Base-by-base conservation (phyloP, 208 protist species). In the Acanthamoeba quina region DNA sequence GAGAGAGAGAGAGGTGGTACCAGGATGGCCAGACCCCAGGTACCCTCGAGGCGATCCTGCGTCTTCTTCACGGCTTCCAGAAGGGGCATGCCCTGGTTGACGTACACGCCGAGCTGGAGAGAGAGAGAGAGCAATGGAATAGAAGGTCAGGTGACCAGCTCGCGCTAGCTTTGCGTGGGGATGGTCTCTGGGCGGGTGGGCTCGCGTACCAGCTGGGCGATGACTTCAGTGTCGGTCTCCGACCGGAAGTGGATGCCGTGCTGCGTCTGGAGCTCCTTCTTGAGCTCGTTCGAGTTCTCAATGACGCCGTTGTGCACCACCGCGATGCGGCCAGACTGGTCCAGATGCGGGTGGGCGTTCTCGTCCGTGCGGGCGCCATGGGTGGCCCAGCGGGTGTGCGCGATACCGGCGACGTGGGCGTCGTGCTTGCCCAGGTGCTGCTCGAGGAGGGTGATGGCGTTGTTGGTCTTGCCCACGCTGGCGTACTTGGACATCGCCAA, bases 261-360 rank as follows among this genome's bases (percentile, higher is more conserved):
- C 64, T 88, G 49, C n/a, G 54, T 24, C 58, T 80, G 82, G 9
- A 98, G 82, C 62, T 94, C 52, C 72, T 96, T 89, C 74, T 94
- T 95, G 17, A 98, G 91, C 58, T 62, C 47, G 21, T 24, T 52
- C 58, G 85, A 95, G 95, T 98, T 98, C 80, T 96, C 94, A 72
- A 98, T 97, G 44, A 98, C 97, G 47, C 97, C 97, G 76, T 98
- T 98, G 96, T 98, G 97, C 52, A 98, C 95, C n/a, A 98, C 86
- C 13, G 94, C 96, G n/a, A 98, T 49, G 62, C 83, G 58, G 54
- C 76, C 89, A 13, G 54, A 52, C 29, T 94, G 82, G 76, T 94
- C 83, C 15, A 90, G 24, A 78, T 97, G 96, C 49, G 97, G 97
- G 88, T 98, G 97, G 26, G 97, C 95, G 85, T 98, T 98, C 34